Evolutionary conservation across 2,329 filamentous ascomycete genomes (phyloP).

Genomic region (Sordariomycetes sp.): DNA sequence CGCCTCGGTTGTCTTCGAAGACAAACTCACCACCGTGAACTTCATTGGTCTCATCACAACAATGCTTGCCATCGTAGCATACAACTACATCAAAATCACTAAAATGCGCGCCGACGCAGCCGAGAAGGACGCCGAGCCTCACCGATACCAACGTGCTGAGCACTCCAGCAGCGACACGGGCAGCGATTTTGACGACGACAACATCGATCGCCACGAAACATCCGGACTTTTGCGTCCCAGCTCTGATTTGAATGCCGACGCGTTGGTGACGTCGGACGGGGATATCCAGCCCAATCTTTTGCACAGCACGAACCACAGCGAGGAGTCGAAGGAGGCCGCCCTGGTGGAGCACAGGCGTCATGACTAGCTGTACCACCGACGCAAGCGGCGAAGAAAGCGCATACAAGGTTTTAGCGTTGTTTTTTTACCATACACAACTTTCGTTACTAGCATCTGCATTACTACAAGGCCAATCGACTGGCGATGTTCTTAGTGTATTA

Average conservation of each 20-base stretch:
- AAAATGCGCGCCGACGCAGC: constrained; percentile 78
- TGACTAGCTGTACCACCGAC: too few species aligned
- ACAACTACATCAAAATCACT: constrained; percentile 90
- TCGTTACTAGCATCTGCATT: too few species aligned
- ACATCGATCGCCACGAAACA: constrained; percentile 29
- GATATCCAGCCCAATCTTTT: constrained; percentile 25
- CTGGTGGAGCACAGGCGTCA: too few species aligned
- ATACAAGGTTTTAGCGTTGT: too few species aligned
- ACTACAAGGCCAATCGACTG: too few species aligned
- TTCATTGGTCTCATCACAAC: constrained; percentile 81
- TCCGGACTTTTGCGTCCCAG: constrained; percentile 32
- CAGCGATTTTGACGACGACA: constrained; percentile 31
- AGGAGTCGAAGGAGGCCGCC: constrained; percentile 1
- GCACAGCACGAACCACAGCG: neutral
- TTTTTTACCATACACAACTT: too few species aligned
- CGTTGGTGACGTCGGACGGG: constrained; percentile 28
- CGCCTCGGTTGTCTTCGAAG: constrained; percentile 80
- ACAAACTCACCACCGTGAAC: constrained; percentile 80
- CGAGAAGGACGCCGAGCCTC: constrained; percentile 28
- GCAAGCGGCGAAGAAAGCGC: too few species aligned
- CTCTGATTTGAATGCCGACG: constrained; percentile 22
- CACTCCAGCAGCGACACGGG: constrained; percentile 23
- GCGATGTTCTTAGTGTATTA: too few species aligned
- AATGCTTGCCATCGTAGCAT: constrained; percentile 74
- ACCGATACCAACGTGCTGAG: constrained; percentile 23